Evolutionary conservation across 805 yeast genomes (phyloP), one percentile per base, ranked within the genome.

Genomic region (Candida oleophila): DNA sequence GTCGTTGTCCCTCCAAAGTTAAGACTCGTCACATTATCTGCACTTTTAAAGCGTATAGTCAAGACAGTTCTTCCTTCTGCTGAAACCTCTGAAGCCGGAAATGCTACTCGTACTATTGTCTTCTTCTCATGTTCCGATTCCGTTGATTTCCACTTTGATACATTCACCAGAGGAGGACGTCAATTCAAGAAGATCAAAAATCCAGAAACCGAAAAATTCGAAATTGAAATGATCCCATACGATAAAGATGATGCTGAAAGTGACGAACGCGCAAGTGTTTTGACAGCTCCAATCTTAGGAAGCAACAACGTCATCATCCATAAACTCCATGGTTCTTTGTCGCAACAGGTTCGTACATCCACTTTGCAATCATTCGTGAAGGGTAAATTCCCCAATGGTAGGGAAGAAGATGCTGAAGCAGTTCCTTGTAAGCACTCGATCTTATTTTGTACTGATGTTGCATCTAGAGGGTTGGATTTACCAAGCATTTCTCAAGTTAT

Each of bases 381-480:
- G 51, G 43, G 43, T 8, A 20, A 28, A n/a, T 28, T 11, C 15
- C 43, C 43, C 15, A 20, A 16, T 9, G 22, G 14, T 19, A 9
- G n/a, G 7, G 39, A 36, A 16, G 51, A 48, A 11, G 44, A 47
- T n/a, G 70, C 63, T 1, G 70, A 69, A 35, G 71, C 75, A 4
- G 35, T 52, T 4, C 44, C 55, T 14, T 7, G 30, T 11, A 76
- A 76, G 47, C 83, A 83, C 56, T 76, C 85, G 2, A 75, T 94
- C 18, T 73, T 94, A 57, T 80, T 94, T 55, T 92, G 98, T 74
- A 94, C 99, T 0, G 99, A 94, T 76, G 98, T 94, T 50, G 99
- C 97, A 0, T 84, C 98, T 30, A 82, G 99, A 69, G 99, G 99
- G 51, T 75, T 94, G 51, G 99, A 94, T 73, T 71, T 94, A 47